Conservation (phyloP, 2,329 filamentous ascomycete species). For the Hypomyces perniciosus region DNA sequence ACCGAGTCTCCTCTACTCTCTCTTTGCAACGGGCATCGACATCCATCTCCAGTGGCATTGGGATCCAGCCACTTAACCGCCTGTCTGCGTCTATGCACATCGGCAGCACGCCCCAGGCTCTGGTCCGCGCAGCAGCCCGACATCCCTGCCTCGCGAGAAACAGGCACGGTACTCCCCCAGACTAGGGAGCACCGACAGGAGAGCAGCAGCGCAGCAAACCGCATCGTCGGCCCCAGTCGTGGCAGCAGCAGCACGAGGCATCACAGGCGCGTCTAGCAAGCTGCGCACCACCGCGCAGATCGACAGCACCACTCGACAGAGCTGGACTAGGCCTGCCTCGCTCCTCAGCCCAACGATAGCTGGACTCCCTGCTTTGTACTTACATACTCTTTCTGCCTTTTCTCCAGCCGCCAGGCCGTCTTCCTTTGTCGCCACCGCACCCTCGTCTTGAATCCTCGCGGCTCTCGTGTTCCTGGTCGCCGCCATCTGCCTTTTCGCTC, state of each 20-base stretch:
- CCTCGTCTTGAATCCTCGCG: conserved; percentile 16
- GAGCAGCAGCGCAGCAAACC: conserved; percentile 6
- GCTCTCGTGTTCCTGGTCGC: conserved; percentile 16
- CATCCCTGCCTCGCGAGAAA: conserved; percentile 17
- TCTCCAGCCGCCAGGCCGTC: conserved; percentile 12
- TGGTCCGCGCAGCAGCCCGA: conserved; percentile 18
- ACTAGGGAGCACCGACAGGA: conserved; percentile 3
- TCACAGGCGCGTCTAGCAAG: conserved; percentile 5
- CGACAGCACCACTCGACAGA: neutral
- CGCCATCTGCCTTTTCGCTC: conserved; percentile 18
- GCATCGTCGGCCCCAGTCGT: conserved; percentile 4
- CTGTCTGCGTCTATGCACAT: conserved; percentile 16
- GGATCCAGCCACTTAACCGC: conserved; percentile 10
- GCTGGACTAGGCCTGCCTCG: conserved; percentile 7
- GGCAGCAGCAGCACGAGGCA: conserved; percentile 7
- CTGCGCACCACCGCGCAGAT: conserved; percentile 9
- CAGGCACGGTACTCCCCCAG: neutral
- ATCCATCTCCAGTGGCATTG: conserved; percentile 11
- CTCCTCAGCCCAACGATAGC: conserved; percentile 11
- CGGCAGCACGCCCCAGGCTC: conserved; percentile 18
- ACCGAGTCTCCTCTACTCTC: conserved; percentile 36
- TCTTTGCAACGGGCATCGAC: conserved; percentile 31
- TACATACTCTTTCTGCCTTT: conserved; percentile 21
- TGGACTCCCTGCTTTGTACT: conserved; percentile 19
- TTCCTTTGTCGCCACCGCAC: conserved; percentile 7